Base-by-base conservation (phyloP, 495 filamentous ascomycete species). In the Acidiella bohemica region DNA sequence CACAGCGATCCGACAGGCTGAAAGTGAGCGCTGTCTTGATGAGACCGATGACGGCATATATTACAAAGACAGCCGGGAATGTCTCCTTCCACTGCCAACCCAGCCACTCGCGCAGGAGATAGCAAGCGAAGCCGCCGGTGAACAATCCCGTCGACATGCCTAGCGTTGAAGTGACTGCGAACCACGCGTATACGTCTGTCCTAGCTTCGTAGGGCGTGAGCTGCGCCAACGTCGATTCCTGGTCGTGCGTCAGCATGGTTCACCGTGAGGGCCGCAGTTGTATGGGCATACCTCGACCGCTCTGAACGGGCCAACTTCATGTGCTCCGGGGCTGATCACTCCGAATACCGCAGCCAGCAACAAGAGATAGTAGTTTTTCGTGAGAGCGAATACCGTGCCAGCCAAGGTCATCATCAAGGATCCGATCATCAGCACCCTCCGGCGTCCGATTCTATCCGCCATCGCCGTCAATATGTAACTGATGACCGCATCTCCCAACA, bases 151-250 rank as follows among this genome's bases (percentile, higher is more conserved):
- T 55, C 1, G 80, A 78, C 0, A 74, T 72, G 1, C 76, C 78
- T 0, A 73, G 63, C 1, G 67, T 69, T 6, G 80, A 81, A 8
- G 78, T 55, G 8, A 88, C 65, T 0, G 72, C 73, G 51, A 88
- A 84, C 84, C 84, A 90, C 8, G 82, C 77, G 49, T 83, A 82
- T 16, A 90, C 71, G 61, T 85, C 81, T 28, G 75, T 69, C 26
- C 82, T 67, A 5, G 61, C 55, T 14, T 68, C 68, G 17, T 72
- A 57, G 0, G 66, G 62, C 0, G 75, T 80, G 13, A 90, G 67
- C 44, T 87, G 81, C 5, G 84, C 80, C 11, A 87, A 55, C 2
- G 76, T 78, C 13, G 79, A 82, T 59, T 88, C 84, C 54, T 92
- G 82, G 11, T 11, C 1, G 19, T n/a, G n/a, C 21, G 31, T 43